These are phyloP conservation scores for Phialophora tarda DNA, from an alignment of 2,329 filamentous ascomycete species.

Conservation along the genomic window DNA sequence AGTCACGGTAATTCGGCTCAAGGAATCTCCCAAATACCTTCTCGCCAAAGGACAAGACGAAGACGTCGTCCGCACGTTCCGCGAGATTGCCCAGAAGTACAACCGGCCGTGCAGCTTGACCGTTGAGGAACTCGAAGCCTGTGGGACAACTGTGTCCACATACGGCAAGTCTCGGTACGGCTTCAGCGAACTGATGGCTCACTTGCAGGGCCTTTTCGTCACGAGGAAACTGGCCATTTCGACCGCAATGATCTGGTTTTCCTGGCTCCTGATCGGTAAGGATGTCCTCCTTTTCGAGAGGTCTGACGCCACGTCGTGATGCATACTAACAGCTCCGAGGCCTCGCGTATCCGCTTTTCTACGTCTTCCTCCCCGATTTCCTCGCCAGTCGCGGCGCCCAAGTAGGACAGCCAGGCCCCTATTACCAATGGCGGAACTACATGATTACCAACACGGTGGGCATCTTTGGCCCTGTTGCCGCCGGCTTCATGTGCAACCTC, in stretches of 20 bases:
- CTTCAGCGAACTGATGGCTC: conserved; percentile 45
- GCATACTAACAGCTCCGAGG: background rate
- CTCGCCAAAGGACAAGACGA: conserved; percentile 74
- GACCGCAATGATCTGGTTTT: conserved; percentile 65
- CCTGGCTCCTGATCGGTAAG: conserved; percentile 72
- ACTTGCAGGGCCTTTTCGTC: conserved; percentile 71
- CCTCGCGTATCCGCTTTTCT: conserved; percentile 71
- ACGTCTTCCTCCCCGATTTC: conserved; percentile 65
- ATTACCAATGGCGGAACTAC: conserved; percentile 77
- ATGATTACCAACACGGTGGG: conserved; percentile 75
- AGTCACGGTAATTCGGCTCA: conserved; percentile 71
- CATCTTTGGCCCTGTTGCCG: conserved; percentile 73
- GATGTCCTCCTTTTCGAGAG: background rate
- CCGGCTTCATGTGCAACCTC: conserved; percentile 71
- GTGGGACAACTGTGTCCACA: conserved; percentile 44
- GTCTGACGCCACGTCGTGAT: background rate
- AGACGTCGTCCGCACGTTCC: conserved; percentile 71
- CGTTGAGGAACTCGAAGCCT: conserved; percentile 55
- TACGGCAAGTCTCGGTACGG: conserved; percentile 45
- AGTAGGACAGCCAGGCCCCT: conserved; percentile 74
- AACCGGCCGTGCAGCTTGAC: conserved; percentile 60
- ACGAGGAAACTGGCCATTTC: conserved; percentile 63
- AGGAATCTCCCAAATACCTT: conserved; percentile 76
- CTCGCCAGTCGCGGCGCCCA: conserved; percentile 65
- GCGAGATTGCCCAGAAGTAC: conserved; percentile 61